Evolutionary conservation across 495 filamentous ascomycete genomes (phyloP).

Genomic region (Aspergillus nanangensis): DNA sequence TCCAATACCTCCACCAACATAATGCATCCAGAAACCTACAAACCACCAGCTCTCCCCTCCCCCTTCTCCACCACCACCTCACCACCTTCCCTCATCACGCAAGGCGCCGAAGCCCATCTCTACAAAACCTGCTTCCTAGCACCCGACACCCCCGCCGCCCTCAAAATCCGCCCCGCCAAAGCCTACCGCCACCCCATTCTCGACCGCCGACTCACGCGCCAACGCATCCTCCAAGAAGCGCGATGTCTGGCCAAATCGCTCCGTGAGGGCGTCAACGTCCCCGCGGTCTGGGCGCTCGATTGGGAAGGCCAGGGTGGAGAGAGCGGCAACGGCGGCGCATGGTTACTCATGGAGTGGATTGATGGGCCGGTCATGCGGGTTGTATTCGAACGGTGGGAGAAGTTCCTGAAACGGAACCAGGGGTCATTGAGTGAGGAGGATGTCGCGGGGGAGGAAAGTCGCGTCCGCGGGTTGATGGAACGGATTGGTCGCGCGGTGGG

Average conservation of each 20-base stretch:
- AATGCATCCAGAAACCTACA: no score
- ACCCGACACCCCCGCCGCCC: constrained; percentile 63
- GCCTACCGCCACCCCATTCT: constrained; percentile 89
- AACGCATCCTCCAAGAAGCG: constrained; percentile 82
- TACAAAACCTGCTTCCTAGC: constrained; percentile 81
- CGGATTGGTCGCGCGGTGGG: constrained; percentile 73
- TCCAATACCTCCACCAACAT: no score
- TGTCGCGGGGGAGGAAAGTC: constrained; percentile 36
- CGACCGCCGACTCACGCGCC: constrained; percentile 79
- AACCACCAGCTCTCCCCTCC: constrained; percentile 53
- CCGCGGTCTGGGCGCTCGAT: constrained; percentile 71
- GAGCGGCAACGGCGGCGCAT: constrained; percentile 58
- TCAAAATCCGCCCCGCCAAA: constrained; percentile 93
- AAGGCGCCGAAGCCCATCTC: constrained; percentile 93
- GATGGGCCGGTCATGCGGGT: constrained; percentile 65
- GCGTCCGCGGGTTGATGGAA: constrained; percentile 56
- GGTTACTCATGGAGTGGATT: constrained; percentile 91
- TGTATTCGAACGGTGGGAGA: constrained; percentile 62
- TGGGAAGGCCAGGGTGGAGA: constrained; percentile 40
- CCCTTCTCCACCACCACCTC: constrained; percentile 58
- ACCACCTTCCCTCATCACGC: constrained; percentile 62
- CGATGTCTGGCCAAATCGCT: constrained; percentile 71
- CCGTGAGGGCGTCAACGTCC: constrained; percentile 72
- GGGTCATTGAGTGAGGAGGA: constrained; percentile 16
- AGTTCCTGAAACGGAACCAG: constrained; percentile 28